Conservation (phyloP, 83 land plant genomes). For the Picea mariana region DNA sequence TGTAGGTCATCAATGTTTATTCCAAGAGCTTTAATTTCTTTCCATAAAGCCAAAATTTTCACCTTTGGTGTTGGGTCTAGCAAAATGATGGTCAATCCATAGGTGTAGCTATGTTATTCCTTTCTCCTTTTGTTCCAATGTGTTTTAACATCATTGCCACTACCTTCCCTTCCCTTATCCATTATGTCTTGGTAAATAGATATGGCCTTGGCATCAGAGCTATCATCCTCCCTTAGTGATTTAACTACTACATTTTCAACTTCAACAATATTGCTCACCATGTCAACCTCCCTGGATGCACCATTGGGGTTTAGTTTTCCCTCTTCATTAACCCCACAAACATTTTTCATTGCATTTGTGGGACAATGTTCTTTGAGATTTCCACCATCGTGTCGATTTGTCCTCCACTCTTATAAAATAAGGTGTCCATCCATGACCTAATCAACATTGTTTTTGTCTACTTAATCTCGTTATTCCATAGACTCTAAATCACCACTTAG, state of each 20-base stretch:
- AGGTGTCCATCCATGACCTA: no score
- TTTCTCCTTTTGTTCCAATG: background rate
- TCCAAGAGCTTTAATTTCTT: no score
- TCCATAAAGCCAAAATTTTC: no score
- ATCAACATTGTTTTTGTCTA: no score
- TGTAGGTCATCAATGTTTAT: no score
- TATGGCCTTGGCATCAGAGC: background rate
- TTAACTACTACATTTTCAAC: constrained; percentile 6
- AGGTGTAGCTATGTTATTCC: background rate
- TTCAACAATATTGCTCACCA: constrained; percentile 34
- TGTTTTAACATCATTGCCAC: background rate
- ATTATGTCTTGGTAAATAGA: background rate
- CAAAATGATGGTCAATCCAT: no score
- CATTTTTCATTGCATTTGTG: background rate
- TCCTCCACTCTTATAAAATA: background rate
- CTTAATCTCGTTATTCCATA: no score
- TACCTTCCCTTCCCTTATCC: background rate
- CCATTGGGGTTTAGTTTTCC: constrained; percentile 50
- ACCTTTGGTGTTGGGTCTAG: no score
- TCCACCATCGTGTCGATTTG: background rate
- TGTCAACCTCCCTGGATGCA: constrained; percentile 32
- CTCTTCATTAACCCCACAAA: background rate
- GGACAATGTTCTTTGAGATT: background rate
- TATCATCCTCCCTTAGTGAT: background rate
- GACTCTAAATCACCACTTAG: no score